Evolutionary conservation across 202 grass and related monocot species (phyloP), one percentile per base, ranked within the genome.

Genomic region (Panicum virgatum): DNA sequence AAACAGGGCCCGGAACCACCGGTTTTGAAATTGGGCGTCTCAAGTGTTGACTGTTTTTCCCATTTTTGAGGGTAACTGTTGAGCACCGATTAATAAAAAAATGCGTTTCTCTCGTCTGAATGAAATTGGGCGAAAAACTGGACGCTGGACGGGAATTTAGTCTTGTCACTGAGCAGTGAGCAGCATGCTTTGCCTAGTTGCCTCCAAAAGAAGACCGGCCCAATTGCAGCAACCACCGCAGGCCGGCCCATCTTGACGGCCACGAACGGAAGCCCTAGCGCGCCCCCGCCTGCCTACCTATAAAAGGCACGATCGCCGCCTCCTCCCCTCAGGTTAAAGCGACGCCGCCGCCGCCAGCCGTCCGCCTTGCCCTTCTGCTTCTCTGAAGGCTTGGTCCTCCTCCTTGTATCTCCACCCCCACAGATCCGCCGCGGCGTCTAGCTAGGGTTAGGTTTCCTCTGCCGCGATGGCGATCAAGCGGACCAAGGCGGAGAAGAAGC

Each of bases 401-500:
- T 69, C 47, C 12, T 11, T 57, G 62, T 64, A 3, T 46, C 16
- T 64, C 30, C 15, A 19, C 62, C 3, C 3, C 27, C 65, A 3
- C 76, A 57, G 66, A 57, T 60, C 76, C 25, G 44, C 63, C 27
- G 34, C 25, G 25, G 57, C 25, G 3, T 13, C 25, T 44, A 51
- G 54, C 64, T 81, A 85, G 71, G 19, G 80, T 39, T 79, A 32
- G 47, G 9, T 30, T 38, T 62, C 47, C 29, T 37, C 63, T 26
- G 69, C 63, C 59, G 88, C 73, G n/a, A 97, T 97, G 94, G 88
- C 94, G 75, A 89, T 97, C 82, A 97, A 97, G 78, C 68, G 88
- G 78, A 87, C 91, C 29, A 97, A 93, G 78, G 91, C 94, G 23
- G 86, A 97, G 84, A 97, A 97, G 91, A 97, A 97, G 91, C 26